Base-by-base conservation (phyloP, 1,284 basidiomycete species). In the Apiotrichum gracile region DNA sequence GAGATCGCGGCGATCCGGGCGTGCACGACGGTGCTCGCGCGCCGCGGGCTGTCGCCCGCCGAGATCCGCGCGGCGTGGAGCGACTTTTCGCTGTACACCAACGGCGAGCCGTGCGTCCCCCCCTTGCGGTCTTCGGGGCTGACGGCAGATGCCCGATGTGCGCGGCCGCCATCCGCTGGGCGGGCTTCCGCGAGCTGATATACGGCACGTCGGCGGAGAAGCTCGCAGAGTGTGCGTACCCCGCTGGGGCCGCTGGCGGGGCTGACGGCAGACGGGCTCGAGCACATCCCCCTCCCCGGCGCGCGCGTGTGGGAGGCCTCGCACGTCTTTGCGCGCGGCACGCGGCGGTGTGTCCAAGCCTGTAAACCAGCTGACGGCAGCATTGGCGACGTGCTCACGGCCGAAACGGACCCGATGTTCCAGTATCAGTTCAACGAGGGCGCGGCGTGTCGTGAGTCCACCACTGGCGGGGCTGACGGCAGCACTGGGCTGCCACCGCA, bases 111-210 rank as follows among this genome's bases (percentile, higher is more conserved):
- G 52, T 64, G 41, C 8, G 16, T 26, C 38, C n/a, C n/a, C n/a
- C n/a, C n/a, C n/a, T n/a, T n/a, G n/a, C n/a, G n/a, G n/a, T n/a
- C 8, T 12, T 21, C 38, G 52, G 27, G 35, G 39, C 38, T 45
- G 44, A 52, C 33, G 13, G 13, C 26, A 61, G 60, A 34, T 64
- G 64, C 43, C 60, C 64, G 2, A 66, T 66, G 64, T 66, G 64
- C 39, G 64, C 61, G 1, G 57, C 58, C 8, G 62, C 64, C 12
- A 61, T 62, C 27, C 57, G 62, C 10, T 66, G 62, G 64, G 64
- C 64, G 3, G 64, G 61, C 4, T 66, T 66, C 62, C 64, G 62
- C 38, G 64, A 66, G 51, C 58, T 66, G 17, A 61, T 66, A 13
- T 66, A 66, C 42, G 64, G 62, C 1, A 47, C 57, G 14, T 62